Base-by-base conservation (phyloP, 148 eudicot genomes). In the Vaccinium myrtillus region DNA sequence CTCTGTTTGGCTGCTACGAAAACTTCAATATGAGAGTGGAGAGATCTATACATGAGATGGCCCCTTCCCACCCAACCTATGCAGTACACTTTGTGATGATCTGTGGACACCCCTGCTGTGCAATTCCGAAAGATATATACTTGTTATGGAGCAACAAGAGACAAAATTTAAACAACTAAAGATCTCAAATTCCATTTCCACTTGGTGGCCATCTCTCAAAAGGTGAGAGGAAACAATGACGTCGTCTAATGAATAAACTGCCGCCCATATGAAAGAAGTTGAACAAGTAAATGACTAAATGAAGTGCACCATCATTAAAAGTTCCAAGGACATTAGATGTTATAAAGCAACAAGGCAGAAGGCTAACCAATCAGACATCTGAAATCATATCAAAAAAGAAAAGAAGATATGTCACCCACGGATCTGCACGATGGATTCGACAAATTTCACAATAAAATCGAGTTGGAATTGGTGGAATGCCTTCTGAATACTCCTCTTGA, bases 341-440 rank as follows among this genome's bases (percentile, higher is more conserved):
- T 36, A 58, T 32, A 48, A 36, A 56, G 70, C 82, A 79, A 55
- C 67, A 79, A 51, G 5, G 58, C 23, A 48, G 58, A 11, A 14
- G 77, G 77, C 84, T 36, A 69, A 82, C 10, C 12, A 39, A 74
- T 39, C 55, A n/a, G 23, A 43, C 53, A 69, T 46, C 79, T 53
- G 23, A 71, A 53, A 70, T 10, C 63, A 70, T 30, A 12, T 56
- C n/a, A 67, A 46, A 82, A 6, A 39, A 23, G 3, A 43, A 23
- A 59, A 19, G 78, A 39, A 27, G 8, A 36, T 36, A 16, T 75
- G 83, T 48, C 77, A 92, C 99, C 88, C 92, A 96, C 99, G 99
- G 99, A 75, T 96, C 99, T 88, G 99, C 94, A 18, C 98, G 94
- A 88, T 82, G 89, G 81, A 94, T 83, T 86, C 99, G 90, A 86